These are phyloP conservation scores for Beta corolliflora DNA, from an alignment of 179 eudicot species.

Conservation along the genomic window DNA sequence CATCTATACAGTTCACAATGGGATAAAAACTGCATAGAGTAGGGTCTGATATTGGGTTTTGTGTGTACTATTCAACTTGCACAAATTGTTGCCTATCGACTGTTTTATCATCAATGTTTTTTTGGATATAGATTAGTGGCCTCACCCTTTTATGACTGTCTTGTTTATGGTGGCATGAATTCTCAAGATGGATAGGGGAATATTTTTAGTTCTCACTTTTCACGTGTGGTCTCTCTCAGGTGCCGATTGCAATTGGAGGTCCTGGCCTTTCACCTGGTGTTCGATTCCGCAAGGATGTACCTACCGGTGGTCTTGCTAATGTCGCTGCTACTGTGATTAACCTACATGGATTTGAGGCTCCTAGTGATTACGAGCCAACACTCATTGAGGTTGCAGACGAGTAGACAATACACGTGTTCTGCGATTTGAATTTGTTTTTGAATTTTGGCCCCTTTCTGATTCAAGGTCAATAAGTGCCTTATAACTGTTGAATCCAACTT, in stretches of 20 bases:
- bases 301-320: conserved; percentile 82
- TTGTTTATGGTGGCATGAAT: too few relatives aligned
- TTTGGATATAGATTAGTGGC: not conserved
- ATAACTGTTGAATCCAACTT: not conserved
- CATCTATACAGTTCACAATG: not conserved
- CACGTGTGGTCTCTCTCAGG: conserved; percentile 42
- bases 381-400: conserved; percentile 80
- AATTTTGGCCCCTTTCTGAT: conserved; percentile 13
- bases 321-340: conserved; percentile 96
- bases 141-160: not conserved
- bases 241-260: conserved; percentile 94
- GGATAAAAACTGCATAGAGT: not conserved
- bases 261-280: conserved; percentile 84
- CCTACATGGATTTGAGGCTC: conserved; percentile 86
- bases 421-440: not conserved
- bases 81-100: not conserved
- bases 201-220: not conserved
- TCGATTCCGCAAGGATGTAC: conserved; percentile 84
- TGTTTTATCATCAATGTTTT: not conserved
- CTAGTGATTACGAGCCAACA: conserved; percentile 81
- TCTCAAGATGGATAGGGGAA: not conserved
- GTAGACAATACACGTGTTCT: conserved; percentile 20
- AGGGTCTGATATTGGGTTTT: not conserved
- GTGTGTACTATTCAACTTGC: not conserved
- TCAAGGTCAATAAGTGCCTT: conserved; percentile 27